Percentiles rank a stretch among this genome's conserved stretches.
These are phyloP conservation scores for Kuraishia borneana DNA, from an alignment of 805 yeast species.

Conservation along the genomic window DNA sequence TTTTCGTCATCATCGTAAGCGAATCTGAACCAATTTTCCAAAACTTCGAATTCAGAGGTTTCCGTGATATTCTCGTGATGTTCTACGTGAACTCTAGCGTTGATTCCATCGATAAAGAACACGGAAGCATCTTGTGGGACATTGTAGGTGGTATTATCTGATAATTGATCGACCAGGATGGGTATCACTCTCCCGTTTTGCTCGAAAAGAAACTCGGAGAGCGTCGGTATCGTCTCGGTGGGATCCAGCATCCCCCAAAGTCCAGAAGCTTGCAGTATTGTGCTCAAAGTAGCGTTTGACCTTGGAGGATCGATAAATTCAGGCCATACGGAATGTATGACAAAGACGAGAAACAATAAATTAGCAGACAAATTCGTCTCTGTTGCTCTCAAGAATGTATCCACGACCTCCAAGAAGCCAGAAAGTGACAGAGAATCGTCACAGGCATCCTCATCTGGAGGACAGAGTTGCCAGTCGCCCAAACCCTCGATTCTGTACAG, in stretches of 20 bases:
- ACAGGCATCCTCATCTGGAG: constrained; percentile 20
- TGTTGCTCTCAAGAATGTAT: constrained; percentile 24
- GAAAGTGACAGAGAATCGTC: constrained; percentile 13
- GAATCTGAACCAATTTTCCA: constrained; percentile 5
- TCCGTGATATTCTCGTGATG: background rate
- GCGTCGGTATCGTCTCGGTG: constrained; percentile 21
- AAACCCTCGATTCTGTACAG: constrained; percentile 41
- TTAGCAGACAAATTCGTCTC: constrained; percentile 36
- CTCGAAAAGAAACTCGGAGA: constrained; percentile 21
- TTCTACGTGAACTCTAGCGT: background rate
- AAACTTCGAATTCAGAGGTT: background rate
- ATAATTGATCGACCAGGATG: constrained; percentile 19
- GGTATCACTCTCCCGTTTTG: constrained; percentile 24
- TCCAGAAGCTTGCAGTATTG: background rate
- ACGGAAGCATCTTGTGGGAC: constrained; percentile 8
- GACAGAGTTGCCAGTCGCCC: constrained; percentile 46
- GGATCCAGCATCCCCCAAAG: background rate
- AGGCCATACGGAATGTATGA: constrained; percentile 16
- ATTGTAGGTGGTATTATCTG: constrained; percentile 18
- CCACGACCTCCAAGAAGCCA: constrained; percentile 16
- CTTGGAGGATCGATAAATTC: background rate
- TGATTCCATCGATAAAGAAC: background rate
- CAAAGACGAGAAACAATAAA: constrained; percentile 27
- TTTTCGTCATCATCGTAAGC: constrained; percentile 23
- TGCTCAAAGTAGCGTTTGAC: background rate